Conservation (phyloP, 192 early-diverging fungal genomes). For the Coemansia sp. region DNA sequence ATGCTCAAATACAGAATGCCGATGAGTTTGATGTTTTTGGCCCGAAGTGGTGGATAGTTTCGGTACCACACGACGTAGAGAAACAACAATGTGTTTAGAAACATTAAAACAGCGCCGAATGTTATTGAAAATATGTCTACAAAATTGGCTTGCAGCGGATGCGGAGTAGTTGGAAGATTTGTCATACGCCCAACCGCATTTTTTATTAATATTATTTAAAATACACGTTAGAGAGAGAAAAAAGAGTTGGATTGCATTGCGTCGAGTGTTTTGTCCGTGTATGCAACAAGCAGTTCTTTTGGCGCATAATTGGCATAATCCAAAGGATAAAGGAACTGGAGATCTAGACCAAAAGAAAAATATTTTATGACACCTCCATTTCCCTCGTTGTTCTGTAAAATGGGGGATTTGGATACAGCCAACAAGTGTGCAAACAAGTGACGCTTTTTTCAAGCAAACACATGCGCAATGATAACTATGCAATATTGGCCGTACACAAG, state of each 20-base stretch:
- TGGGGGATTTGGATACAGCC: no score
- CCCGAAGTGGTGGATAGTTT: slow-evolving; percentile 37
- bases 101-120: slow-evolving; percentile 26
- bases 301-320: no score
- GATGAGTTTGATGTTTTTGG: slow-evolving; percentile 43
- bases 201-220: neutral
- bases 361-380: no score
- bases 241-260: neutral
- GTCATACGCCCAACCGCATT: neutral
- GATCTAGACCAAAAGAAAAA: no score
- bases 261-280: no score
- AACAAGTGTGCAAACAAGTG: neutral
- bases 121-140: slow-evolving; percentile 17
- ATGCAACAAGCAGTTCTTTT: no score
- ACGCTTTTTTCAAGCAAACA: neutral
- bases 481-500: neutral
- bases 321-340: no score
- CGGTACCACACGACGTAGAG: slow-evolving; percentile 21
- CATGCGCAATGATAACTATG: neutral
- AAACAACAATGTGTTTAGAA: slow-evolving; percentile 31
- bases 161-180: neutral
- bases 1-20: slow-evolving; percentile 29
- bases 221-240: neutral
- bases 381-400: no score
- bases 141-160: neutral